Evolutionary conservation across 1,284 basidiomycete species (phyloP).

Genomic region (Acaromyces ingoldii): DNA sequence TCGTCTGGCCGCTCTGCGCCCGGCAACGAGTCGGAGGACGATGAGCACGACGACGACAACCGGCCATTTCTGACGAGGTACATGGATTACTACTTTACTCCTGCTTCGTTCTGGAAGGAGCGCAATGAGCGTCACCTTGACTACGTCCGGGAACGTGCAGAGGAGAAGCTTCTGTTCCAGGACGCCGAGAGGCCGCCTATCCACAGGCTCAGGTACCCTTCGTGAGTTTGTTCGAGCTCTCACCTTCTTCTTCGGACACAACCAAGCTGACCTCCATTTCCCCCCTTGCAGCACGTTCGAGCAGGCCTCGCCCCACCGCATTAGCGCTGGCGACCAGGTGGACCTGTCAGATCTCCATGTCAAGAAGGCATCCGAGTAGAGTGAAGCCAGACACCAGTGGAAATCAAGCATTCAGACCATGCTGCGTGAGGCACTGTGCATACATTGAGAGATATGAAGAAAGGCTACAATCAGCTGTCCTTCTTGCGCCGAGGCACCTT

Average conservation of each 20-base stretch:
- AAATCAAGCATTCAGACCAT: background rate
- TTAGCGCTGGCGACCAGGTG: conserved; percentile 29
- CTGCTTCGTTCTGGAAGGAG: conserved; percentile 27
- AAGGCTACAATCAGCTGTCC: too few relatives aligned
- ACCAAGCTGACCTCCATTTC: background rate
- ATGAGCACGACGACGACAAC: conserved; percentile 21
- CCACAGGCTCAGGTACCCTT: conserved; percentile 30
- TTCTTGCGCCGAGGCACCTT: too few relatives aligned
- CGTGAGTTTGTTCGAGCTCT: conserved; percentile 18
- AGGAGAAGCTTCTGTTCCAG: conserved; percentile 37
- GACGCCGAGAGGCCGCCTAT: conserved; percentile 41
- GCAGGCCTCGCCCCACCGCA: conserved; percentile 39
- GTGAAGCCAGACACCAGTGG: background rate
- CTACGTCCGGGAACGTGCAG: conserved; percentile 28
- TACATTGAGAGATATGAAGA: too few relatives aligned
- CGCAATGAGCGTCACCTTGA: conserved; percentile 31
- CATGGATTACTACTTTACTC: conserved; percentile 33
- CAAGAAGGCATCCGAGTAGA: conserved; percentile 29
- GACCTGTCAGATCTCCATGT: conserved; percentile 44
- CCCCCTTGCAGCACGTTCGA: conserved; percentile 28
- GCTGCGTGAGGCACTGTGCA: too few relatives aligned
- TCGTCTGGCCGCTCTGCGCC: conserved; percentile 28
- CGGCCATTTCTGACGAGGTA: conserved; percentile 44
- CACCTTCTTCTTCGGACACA: background rate
- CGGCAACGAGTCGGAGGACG: conserved; percentile 32